Evolutionary conservation across 306 rosid genomes (phyloP).

Genomic region (Fagus sylvatica): DNA sequence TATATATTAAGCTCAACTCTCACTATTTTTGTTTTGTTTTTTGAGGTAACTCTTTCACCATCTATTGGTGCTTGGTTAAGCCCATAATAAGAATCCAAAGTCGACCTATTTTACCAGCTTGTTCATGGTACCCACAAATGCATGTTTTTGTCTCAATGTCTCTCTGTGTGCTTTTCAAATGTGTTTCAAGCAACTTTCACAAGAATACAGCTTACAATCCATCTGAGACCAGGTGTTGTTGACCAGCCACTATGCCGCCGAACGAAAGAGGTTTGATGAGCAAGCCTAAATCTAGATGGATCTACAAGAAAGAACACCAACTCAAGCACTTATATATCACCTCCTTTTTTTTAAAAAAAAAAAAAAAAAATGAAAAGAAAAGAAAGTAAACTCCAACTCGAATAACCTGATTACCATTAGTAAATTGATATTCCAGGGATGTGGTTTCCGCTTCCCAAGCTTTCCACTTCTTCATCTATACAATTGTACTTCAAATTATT

Average conservation of each 20-base stretch:
- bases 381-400: background rate
- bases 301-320: slow-evolving; percentile 24
- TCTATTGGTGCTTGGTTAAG: no score
- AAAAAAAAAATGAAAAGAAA: background rate
- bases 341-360: background rate
- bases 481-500: background rate
- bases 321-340: no score
- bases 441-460: slow-evolving; percentile 74
- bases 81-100: no score
- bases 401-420: slow-evolving; percentile 42
- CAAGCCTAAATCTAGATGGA: slow-evolving; percentile 71
- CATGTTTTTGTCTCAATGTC: background rate
- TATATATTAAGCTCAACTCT: no score
- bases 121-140: background rate
- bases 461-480: slow-evolving; percentile 72
- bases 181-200: background rate
- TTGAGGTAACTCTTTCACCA: no score
- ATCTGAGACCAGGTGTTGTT: slow-evolving; percentile 57
- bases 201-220: slow-evolving; percentile 55
- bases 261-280: slow-evolving; percentile 71
- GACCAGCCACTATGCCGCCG: slow-evolving; percentile 63
- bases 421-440: slow-evolving; percentile 66
- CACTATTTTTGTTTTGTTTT: no score
- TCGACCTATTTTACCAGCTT: background rate
- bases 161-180: background rate